phyloP scores from a whole-genome alignment of 1,284 basidiomycete species.

The Ceratobasidium sp. region DNA sequence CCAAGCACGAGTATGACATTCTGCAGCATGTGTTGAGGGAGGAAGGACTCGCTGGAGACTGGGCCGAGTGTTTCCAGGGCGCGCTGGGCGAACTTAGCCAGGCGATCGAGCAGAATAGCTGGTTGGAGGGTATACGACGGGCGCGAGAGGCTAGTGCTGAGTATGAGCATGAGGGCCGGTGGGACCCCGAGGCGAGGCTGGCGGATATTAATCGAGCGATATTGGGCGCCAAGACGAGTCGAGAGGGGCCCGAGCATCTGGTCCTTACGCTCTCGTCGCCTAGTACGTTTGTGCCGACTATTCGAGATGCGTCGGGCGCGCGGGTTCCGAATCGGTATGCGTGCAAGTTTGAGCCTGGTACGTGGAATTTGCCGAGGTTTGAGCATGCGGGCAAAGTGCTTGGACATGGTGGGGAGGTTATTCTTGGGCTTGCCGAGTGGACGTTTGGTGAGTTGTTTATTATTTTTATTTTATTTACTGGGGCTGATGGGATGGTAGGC shows the following conservation, averaged over 20 bases:
- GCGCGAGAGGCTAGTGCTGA: conserved; percentile 11
- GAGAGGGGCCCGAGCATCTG: background rate
- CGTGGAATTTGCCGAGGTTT: conserved; percentile 45
- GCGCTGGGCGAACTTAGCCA: conserved; percentile 35
- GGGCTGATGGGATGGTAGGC: background rate
- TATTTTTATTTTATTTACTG: too few relatives aligned
- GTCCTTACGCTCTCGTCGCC: conserved; percentile 9
- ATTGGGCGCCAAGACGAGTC: conserved; percentile 3
- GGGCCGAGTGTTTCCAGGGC: conserved; percentile 35
- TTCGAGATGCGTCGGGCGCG: conserved; percentile 31
- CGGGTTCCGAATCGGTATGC: conserved; percentile 43
- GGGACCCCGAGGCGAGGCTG: conserved; percentile 33
- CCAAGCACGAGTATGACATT: conserved; percentile 33
- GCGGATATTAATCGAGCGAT: conserved; percentile 42
- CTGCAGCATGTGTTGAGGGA: conserved; percentile 33
- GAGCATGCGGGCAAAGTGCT: conserved; percentile 35
- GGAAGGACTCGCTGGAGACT: conserved; percentile 27
- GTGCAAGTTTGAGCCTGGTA: conserved; percentile 43
- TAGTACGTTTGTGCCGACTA: conserved; percentile 41
- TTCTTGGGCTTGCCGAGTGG: conserved; percentile 47
- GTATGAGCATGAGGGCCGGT: background rate
- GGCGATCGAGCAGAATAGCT: conserved; percentile 32
- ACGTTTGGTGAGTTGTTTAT: conserved; percentile 31
- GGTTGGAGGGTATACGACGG: conserved; percentile 30
- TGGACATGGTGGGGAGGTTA: conserved; percentile 45